phyloP scores from a whole-genome alignment of 2,329 filamentous ascomycete genomes.

The Neonectria punicea region DNA sequence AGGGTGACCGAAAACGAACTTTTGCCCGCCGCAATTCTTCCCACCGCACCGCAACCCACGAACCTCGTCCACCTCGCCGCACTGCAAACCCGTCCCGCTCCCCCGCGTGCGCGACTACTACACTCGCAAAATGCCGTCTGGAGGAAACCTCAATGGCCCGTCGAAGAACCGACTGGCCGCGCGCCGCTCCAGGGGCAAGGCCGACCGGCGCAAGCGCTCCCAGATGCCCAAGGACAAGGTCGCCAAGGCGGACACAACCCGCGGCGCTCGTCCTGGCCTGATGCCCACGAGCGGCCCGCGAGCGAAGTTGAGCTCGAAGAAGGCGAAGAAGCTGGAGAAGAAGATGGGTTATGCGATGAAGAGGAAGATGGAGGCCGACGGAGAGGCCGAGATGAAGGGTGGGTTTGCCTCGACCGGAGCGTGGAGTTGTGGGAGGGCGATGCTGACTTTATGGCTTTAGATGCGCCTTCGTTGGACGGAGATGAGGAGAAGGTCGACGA shows the following conservation, averaged over 20 bases:
- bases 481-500: slow-evolving; percentile 35
- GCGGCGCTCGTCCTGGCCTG: slow-evolving; percentile 63
- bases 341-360: slow-evolving; percentile 62
- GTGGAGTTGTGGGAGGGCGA: slow-evolving; percentile 16
- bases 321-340: slow-evolving; percentile 65
- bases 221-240: slow-evolving; percentile 52
- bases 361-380: slow-evolving; percentile 62
- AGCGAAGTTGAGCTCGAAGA: slow-evolving; percentile 63
- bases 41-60: background rate
- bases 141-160: slow-evolving; percentile 67
- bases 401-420: slow-evolving; percentile 20
- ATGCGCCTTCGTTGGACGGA: slow-evolving; percentile 38
- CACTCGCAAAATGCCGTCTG: slow-evolving; percentile 58
- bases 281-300: slow-evolving; percentile 66
- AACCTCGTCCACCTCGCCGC: background rate
- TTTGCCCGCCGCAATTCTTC: slow-evolving; percentile 8
- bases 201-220: slow-evolving; percentile 55
- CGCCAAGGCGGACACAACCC: slow-evolving; percentile 54
- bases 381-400: slow-evolving; percentile 63
- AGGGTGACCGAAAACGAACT: slow-evolving; percentile 6
- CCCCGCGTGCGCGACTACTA: background rate
- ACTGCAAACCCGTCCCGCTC: slow-evolving; percentile 3
- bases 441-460: slow-evolving; percentile 16
- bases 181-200: slow-evolving; percentile 56
- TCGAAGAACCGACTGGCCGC: slow-evolving; percentile 64